Base-by-base conservation (phyloP, 1,284 basidiomycete species). In the Apiotrichum montevideense region DNA sequence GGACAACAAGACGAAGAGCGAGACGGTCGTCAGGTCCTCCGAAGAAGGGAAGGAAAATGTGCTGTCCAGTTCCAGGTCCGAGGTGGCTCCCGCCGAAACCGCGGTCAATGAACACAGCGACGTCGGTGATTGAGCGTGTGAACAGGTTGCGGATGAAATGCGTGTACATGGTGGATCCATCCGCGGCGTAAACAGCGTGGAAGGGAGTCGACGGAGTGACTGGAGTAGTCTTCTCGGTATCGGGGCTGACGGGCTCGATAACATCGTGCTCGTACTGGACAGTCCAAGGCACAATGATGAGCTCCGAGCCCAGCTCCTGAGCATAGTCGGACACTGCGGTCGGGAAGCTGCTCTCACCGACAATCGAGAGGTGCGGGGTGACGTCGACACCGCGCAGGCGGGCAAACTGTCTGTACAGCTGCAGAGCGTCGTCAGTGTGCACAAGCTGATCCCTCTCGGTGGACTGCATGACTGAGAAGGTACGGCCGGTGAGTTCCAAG, bases 1-100 rank as follows among this genome's bases (percentile, higher is more conserved):
- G 90, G 10, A 88, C 82, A 8, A 89, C 81, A 66, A 94, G 84
- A 40, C 82, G 77, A 32, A 96, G 78, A 0, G 90, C 89, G 8
- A 90, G 81, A 2, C 93, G 84, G 69, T 96, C 93, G 73, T 97
- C 93, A 0, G 90, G 86, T 0, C 93, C 93, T 51, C 92, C 93
- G 71, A 92, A 87, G 82, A 95, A 96, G 0, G 89, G 87, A 41
- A 95, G 73, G 77, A 93, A 86, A 52, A 93, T 74, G 64, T 89
- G 88, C 63, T 85, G 83, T 37, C 74, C 68, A 46, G 67, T 60
- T 2, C 72, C 73, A 8, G 57, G 59, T 8, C 68, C 66, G 9
- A 61, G 55, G 29, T 66, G 66, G 53, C 71, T 37, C 29, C 68
- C 66, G 46, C 78, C 76, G 55, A 80, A 78, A 6, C 81, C 83